Evolutionary conservation across 495 filamentous ascomycete genomes (phyloP), one percentile per base, ranked within the genome.

Genomic region (Podospora sp.): DNA sequence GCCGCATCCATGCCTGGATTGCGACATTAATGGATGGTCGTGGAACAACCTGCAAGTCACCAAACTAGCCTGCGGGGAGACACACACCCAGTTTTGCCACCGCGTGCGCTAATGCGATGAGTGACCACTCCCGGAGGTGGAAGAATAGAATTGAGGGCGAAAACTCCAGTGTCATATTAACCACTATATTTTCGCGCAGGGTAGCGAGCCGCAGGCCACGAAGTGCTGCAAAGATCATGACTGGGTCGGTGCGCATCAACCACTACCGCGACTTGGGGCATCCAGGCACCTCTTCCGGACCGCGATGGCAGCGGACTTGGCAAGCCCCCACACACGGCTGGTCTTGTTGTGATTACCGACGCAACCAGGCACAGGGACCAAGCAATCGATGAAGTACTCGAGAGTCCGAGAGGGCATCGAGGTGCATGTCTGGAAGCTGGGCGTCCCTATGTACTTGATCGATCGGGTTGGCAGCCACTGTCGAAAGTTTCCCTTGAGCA

Each of bases 141-240:
- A 66, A 50, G 20, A 35, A 56, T 24, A 25, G 36, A 46, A 27
- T 1, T 46, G 40, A 46, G 40, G 64, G 11, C 2, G n/a, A 50
- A 26, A 51, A 55, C 18, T 36, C 36, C 57, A 26, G 24, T 33
- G 52, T 36, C 60, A 70, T 65, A 70, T 67, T 70, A 70, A 73
- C 53, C 68, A 73, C 60, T 70, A 59, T 69, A 68, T 60, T 62
- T 58, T 46, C n/a, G 12, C 57, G 71, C 65, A 68, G 59, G 65
- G 68, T 62, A 73, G 68, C 65, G 68, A 70, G 65, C 70, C 65
- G 68, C 71, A 61, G 63, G 63, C 63, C 63, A 65, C 63, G 26
- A 52, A 60, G 18, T 61, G 14, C 26, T 36, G 29, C 52, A 58
- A 22, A 52, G 58, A 61, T 56, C 49, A 58, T 29, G 24, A 26